Evolutionary conservation across 768 basidiomycete genomes (phyloP), one percentile per base, ranked within the genome.

Genomic region (Leccinum arenicola): DNA sequence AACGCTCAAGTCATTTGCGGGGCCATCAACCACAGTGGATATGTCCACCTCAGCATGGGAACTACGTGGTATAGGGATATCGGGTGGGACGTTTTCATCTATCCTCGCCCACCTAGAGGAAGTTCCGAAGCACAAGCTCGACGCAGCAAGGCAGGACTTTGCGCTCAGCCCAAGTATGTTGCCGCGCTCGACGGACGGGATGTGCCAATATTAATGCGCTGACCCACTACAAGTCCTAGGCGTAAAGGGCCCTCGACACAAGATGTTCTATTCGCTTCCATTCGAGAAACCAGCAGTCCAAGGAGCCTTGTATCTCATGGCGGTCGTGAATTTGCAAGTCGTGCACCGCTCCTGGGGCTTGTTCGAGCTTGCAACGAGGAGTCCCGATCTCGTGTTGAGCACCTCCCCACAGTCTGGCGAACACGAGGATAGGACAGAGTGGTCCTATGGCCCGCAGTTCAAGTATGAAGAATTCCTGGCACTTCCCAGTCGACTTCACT

Each of bases 401-500:
- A 27, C 58, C 6, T 52, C 58, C 53, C 15, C 12, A 43, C 68
- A 50, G 61, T 69, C 57, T 61, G 70, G 19, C 33, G 54, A 56
- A 62, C 60, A 56, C 36, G 55, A 65, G 58, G 56, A 71, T 11
- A 48, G 65, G 25, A 54, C 61, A 45, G 61, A 56, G 35, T 57
- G 68, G 2, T 52, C 71, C 14, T 95, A 95, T 66, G 95, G 91
- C 6, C 76, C 84, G 0, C 67, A 80, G 3, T 93, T 97, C 77
- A 76, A 75, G 49, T 96, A 95, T 70, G 84, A 86, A 53, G 93
- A 95, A 71, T 88, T 89, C 58, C 19, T 82, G 62, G 75, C 72
- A 4, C 77, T 74, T 52, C 68, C 73, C 4, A 77, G 75, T 35
- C 70, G 68, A 23, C 5, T 84, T 4, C 66, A 74, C n/a, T 77